A percentile compares a stretch with the other conserved stretches of the same genome.
Evolutionary conservation across 2,329 filamentous ascomycete genomes (phyloP).

Genomic region (Aspergillus awamori): DNA sequence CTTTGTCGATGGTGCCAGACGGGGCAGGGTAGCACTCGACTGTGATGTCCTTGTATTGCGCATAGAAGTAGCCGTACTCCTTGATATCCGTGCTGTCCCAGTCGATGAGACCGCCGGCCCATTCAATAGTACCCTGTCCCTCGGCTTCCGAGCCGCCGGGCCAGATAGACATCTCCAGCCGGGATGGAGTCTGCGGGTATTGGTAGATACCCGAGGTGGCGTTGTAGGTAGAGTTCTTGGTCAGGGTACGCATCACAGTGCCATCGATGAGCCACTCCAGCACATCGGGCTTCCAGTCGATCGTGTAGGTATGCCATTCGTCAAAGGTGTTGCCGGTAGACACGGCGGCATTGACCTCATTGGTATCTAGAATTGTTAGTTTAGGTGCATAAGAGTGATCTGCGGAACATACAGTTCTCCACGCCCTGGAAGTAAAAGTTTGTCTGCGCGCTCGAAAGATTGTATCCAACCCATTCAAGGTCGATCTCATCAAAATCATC

Average conservation of each 20-base stretch:
- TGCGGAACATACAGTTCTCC: constrained; percentile 1
- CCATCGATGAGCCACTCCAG: constrained; percentile 6
- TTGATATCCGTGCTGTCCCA: constrained; percentile 5
- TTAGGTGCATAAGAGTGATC: not conserved
- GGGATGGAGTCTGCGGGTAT: constrained; percentile 8
- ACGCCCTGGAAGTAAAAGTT: constrained; percentile 10
- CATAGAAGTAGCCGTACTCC: constrained; percentile 10
- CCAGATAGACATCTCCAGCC: constrained; percentile 9
- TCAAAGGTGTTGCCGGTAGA: not conserved
- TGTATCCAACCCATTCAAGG: constrained; percentile 7
- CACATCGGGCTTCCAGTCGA: constrained; percentile 6
- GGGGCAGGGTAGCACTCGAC: constrained; percentile 5
- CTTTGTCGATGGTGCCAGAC: not conserved
- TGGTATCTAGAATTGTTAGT: not conserved
- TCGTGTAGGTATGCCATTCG: constrained; percentile 8
- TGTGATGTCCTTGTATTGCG: constrained; percentile 7
- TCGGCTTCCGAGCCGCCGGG: not conserved
- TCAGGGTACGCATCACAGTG: constrained; percentile 1
- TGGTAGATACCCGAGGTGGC: constrained; percentile 1
- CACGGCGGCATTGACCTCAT: constrained; percentile 2
- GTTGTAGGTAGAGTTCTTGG: constrained; percentile 7
- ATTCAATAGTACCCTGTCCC: constrained; percentile 2
- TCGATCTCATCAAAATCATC: constrained; percentile 9
- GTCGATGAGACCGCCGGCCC: constrained; percentile 5
- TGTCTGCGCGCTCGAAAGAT: constrained; percentile 8